Evolutionary conservation across 257 asterid genomes (phyloP), one percentile per base, ranked within the genome.

Genomic region (Nicotiana obtusifolia): DNA sequence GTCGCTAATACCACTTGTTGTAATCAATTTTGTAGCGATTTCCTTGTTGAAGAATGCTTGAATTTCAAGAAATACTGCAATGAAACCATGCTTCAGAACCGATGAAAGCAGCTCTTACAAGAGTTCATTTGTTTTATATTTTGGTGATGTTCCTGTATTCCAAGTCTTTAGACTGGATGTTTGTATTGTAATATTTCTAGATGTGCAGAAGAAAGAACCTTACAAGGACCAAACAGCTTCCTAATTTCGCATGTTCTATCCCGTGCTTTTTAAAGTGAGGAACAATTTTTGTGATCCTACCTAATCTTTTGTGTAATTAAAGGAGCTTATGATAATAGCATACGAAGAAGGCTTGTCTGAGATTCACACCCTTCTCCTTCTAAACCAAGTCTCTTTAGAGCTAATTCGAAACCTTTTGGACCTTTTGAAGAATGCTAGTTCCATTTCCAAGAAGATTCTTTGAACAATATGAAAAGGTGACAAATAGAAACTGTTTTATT

Each of bases 11-110:
- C 69, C 8, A 37, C 20, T 79, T 33, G 26, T 33, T 47, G 35
- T 24, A 57, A 57, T 73, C 49, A 13, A 80, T 22, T 49, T 81
- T 76, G 88, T 92, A 94, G 98, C 35, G 97, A 93, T 30, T 92
- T 90, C 86, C 90, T 94, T 33, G 90, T 81, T 49, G 97, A 93
- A 0, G 98, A 93, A 87, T 90, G 94, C 76, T 82, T 91, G 90
- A 90, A 88, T 91, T 94, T 94, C 96, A 94, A 93, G 91, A 92
- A 91, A 88, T 87, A 88, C 85, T 94, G 98, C 97, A 91, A 83
- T 30, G 97, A 93, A 81, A 75, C 81, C 81, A 83, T 81, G 33
- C 82, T 82, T 65, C 86, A 84, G 47, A 84, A 84, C 35, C 89
- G 84, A 54, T 86, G 76, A 61, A 24, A 73, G 61, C 4, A 47